Base-by-base conservation (phyloP, 2,329 filamentous ascomycete species). In the Teratosphaeria pseudoeucalypti region DNA sequence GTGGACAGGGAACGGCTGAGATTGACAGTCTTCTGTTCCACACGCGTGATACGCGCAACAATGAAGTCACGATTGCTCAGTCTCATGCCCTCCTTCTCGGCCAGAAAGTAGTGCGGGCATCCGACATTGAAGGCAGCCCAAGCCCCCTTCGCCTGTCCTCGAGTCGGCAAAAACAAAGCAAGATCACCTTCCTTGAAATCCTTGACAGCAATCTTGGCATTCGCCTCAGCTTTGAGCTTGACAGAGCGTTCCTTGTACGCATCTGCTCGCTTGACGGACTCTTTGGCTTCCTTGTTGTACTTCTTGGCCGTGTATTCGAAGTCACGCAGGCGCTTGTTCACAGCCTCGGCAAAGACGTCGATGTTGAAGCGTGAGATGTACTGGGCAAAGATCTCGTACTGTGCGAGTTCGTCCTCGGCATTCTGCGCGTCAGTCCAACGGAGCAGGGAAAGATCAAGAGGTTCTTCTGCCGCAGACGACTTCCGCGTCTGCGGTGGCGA, bases 51-150 rank as follows among this genome's bases (percentile, higher is more conserved):
- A 16, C 94, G 86, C 9, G 94, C 94, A 7, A 99, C 86, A n/a
- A 99, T 84, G 91, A 94, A 99, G 71, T 99, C 94, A 39, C 92
- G 84, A 55, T 85, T 86, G 34, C 87, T 85, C 6, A 99, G 79
- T 62, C 90, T 87, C 74, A 99, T 95, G 1, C 82, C 82, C 67
- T 97, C 92, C 72, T 95, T 89, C 73, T 99, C 94, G 39, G 91
- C 88, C 2, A 99, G 81, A 77, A 99, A 99, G 76, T 94, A 97
- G 73, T 99, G 94, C 9, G 94, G 94, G 61, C 92, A 95, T 1
- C 92, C 92, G 34, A 99, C 89, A 68, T 99, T 99, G 81, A 99
- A 99, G 0, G 94, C 94, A 5, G 94, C 94, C 94, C 94, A 99
- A 0, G 94, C 92, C 16, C 92, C 88, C 4, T 91, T 94, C 43